A percentile compares a stretch with the other conserved stretches of the same genome.
phyloP scores from a whole-genome alignment of 2,329 filamentous ascomycete species.

The Stagonosporopsis cucurbitacearum region DNA sequence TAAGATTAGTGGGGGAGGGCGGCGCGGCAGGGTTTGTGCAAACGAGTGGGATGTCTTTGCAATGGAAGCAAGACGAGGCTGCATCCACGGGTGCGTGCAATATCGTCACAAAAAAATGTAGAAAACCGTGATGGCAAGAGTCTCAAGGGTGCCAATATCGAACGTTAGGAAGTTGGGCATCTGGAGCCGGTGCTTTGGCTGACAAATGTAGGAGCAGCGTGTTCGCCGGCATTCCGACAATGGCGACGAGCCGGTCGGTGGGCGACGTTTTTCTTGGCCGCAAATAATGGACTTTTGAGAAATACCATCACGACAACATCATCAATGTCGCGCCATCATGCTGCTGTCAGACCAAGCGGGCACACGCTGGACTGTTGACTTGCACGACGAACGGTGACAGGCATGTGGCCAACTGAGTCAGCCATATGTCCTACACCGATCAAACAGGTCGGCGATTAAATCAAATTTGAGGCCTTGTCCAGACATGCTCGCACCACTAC shows the following conservation, averaged over 20 bases:
- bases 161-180: conserved; percentile 5
- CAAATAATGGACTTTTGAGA: not conserved
- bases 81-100: conserved; percentile 3
- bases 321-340: not conserved
- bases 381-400: not conserved
- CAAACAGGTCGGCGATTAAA: not conserved
- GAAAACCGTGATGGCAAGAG: conserved; percentile 3
- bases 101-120: conserved; percentile 1
- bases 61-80: conserved; percentile 5
- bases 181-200: conserved; percentile 11
- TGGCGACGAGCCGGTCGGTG: conserved; percentile 11
- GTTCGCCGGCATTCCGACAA: conserved; percentile 12
- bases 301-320: conserved; percentile 11
- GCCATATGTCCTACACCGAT: not conserved
- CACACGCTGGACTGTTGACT: not conserved
- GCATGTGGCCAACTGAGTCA: not conserved
- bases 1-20: conserved; percentile 43
- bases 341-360: not conserved
- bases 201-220: conserved; percentile 12
- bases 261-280: conserved; percentile 7
- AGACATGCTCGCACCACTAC: not conserved
- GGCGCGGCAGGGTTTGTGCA: conserved; percentile 12
- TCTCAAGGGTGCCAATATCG: conserved; percentile 2
- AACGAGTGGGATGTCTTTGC: conserved; percentile 8
- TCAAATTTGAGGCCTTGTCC: no score